phyloP scores from a whole-genome alignment of 2,329 filamentous ascomycete species.

The Fusarium euwallaceae region DNA sequence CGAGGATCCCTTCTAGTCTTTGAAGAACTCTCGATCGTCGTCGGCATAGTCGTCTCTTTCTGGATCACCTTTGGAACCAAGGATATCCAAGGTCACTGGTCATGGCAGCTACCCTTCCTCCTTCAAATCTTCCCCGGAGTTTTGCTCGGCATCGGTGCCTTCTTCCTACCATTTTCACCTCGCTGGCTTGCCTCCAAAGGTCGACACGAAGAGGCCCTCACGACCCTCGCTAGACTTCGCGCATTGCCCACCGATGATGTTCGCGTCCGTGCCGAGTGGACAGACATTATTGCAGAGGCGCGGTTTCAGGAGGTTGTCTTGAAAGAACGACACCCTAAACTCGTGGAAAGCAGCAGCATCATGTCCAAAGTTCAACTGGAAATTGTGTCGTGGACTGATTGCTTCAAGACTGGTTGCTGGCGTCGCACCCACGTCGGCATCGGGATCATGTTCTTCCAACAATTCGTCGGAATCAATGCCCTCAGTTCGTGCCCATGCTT shows the following conservation, averaged over 20 bases:
- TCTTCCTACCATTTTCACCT: conserved; percentile 46
- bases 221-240: conserved; percentile 41
- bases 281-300: neutral
- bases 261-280: neutral
- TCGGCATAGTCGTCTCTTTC: conserved; percentile 49
- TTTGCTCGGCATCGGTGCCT: conserved; percentile 41
- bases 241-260: neutral
- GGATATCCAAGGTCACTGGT: conserved; percentile 42
- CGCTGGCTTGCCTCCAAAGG: conserved; percentile 46
- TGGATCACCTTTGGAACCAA: conserved; percentile 50
- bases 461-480: conserved; percentile 53
- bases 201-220: conserved; percentile 42
- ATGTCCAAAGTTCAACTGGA: conserved; percentile 58
- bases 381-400: conserved; percentile 62
- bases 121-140: conserved; percentile 47
- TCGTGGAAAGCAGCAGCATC: conserved; percentile 1
- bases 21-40: conserved; percentile 53
- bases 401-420: neutral
- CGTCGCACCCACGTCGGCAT: neutral
- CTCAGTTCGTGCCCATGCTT: conserved; percentile 46
- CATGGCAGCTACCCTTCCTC: conserved; percentile 49
- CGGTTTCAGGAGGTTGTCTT: neutral
- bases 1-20: conserved; percentile 61
- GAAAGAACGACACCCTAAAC: neutral
- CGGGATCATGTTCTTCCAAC: neutral